Percentiles rank a stretch among this genome's conserved stretches.
Conservation (phyloP, 1,139 yeast species). For the Suhomyces maxii region DNA sequence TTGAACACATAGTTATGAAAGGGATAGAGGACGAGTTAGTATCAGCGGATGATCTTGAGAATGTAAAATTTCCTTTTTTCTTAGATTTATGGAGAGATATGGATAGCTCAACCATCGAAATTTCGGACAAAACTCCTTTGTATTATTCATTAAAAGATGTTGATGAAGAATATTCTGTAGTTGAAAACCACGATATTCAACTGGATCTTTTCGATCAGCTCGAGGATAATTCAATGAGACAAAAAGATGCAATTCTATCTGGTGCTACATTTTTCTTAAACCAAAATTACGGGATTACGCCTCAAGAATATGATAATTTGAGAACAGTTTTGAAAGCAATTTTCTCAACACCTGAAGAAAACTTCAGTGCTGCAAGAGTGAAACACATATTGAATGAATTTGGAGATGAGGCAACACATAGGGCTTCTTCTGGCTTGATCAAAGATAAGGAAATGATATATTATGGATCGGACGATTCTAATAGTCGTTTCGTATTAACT, state of each 20-base stretch:
- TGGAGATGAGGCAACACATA: conserved; percentile 45
- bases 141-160: conserved; percentile 30
- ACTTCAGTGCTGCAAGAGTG: conserved; percentile 46
- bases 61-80: conserved; percentile 49
- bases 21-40: conserved; percentile 54
- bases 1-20: conserved; percentile 56
- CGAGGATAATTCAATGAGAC: conserved; percentile 53
- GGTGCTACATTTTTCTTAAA: conserved; percentile 39
- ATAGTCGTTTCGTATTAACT: conserved; percentile 55
- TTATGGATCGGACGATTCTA: conserved; percentile 45
- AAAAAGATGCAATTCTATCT: conserved; percentile 49
- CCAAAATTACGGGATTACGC: conserved; percentile 13
- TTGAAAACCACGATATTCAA: conserved; percentile 23
- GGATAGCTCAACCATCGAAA: conserved; percentile 36
- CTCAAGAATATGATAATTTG: conserved; percentile 31
- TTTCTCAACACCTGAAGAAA: conserved; percentile 54
- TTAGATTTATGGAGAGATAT: conserved; percentile 58
- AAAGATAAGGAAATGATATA: conserved; percentile 54
- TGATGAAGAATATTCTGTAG: conserved; percentile 26
- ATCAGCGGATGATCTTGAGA: conserved; percentile 43
- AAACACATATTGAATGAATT: conserved; percentile 42
- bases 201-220: conserved; percentile 35
- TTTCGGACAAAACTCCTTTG: conserved; percentile 38
- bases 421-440: conserved; percentile 55
- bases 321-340: conserved; percentile 54